These are phyloP conservation scores for Rozella allomycis DNA, from an alignment of 371 early-diverging fungal species.

Conservation along the genomic window DNA sequence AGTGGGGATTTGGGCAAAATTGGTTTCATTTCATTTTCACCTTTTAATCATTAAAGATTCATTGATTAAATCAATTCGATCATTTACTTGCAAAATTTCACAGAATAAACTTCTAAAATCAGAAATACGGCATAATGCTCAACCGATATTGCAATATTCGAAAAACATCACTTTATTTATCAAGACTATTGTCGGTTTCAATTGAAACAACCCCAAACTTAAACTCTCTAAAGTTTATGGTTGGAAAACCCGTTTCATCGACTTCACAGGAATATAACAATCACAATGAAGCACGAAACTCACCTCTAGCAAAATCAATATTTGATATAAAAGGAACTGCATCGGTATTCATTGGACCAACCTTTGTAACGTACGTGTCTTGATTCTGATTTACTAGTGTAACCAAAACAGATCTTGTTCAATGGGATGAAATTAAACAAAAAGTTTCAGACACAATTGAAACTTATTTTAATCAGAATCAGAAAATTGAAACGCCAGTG, in stretches of 20 bases:
- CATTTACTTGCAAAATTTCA: no score
- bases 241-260: slow-evolving; percentile 45
- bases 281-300: slow-evolving; percentile 44
- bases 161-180: slow-evolving; percentile 85
- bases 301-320: slow-evolving; percentile 67
- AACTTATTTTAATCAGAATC: slow-evolving; percentile 73
- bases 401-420: slow-evolving; percentile 50
- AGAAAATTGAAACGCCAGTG: slow-evolving; percentile 27
- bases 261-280: slow-evolving; percentile 48
- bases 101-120: no score
- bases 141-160: no score
- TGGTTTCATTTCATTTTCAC: no score
- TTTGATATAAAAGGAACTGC: slow-evolving; percentile 73
- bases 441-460: slow-evolving; percentile 82
- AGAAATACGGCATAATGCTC: no score
- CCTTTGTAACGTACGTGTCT: slow-evolving; percentile 90
- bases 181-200: slow-evolving; percentile 34
- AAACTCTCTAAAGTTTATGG: slow-evolving; percentile 77
- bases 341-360: slow-evolving; percentile 68
- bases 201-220: slow-evolving; percentile 62
- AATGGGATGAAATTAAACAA: slow-evolving; percentile 82
- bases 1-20: no score
- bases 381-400: no score
- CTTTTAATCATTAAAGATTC: no score
- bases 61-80: no score